Percentiles rank a stretch among this genome's conserved stretches.
phyloP scores from a whole-genome alignment of 2,329 filamentous ascomycete species.

The Sclerotinia spermophila region DNA sequence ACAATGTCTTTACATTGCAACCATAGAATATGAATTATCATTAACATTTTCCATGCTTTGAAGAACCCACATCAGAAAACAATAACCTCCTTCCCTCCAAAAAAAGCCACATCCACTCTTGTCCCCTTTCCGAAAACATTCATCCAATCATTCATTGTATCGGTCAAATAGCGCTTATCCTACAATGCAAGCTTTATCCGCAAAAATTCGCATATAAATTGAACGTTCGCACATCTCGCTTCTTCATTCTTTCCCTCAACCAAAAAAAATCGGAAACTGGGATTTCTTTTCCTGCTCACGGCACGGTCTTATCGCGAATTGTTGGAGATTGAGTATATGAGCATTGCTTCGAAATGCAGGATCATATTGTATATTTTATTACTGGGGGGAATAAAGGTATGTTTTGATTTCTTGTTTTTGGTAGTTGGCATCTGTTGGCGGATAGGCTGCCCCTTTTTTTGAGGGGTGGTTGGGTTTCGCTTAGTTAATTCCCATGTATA shows the following conservation, averaged over 20 bases:
- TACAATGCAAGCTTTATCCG: not conserved
- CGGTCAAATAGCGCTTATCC: not conserved
- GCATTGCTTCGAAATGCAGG: constrained; percentile 15
- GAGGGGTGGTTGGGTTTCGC: not conserved
- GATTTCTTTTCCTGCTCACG: not conserved
- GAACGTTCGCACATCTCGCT: not conserved
- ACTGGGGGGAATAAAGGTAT: constrained; percentile 35
- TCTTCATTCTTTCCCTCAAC: not conserved
- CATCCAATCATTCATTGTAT: not conserved
- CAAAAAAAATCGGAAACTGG: not conserved
- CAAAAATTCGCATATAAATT: not conserved
- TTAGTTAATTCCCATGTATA: constrained; percentile 2
- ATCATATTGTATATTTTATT: constrained; percentile 27
- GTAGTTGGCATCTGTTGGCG: too few species aligned
- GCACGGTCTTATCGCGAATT: not conserved
- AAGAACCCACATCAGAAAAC: not conserved
- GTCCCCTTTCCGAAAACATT: too few species aligned
- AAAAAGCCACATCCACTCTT: not conserved
- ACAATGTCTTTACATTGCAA: not conserved
- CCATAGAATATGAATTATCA: not conserved
- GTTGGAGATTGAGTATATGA: not conserved
- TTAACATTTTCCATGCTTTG: not conserved
- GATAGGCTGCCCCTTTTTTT: constrained; percentile 6
- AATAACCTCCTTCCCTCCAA: not conserved
- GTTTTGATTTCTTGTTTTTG: not conserved